Evolutionary conservation across 257 asterid species (phyloP), one percentile per base, ranked within the genome.

Genomic region (Eucommia ulmoides): DNA sequence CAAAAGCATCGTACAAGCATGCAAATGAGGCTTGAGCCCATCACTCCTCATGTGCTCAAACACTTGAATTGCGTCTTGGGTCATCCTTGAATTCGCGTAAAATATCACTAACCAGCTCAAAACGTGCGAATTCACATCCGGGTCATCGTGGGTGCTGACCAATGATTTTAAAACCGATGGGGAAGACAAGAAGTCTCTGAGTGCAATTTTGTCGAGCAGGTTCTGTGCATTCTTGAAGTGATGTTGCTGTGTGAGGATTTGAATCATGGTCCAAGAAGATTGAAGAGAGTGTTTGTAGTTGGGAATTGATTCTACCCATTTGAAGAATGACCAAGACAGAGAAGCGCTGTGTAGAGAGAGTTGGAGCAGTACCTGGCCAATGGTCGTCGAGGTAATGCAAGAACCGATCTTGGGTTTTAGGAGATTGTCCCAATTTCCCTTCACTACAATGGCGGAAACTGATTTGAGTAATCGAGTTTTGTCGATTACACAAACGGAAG

Each of bases 71-170:
- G 97, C 93, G 66, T 85, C 97, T 1, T 78, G 61, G 20, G 50
- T 59, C 78, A 68, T 74, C 75, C 73, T 85, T 33, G 81, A 70
- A 45, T 71, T 76, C 54, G 88, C 91, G 67, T 80, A 85, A 59
- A 70, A 76, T 53, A 85, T 89, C 68, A 89, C 78, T 79, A 89
- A 64, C 96, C 96, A 85, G 56, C 97, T 85, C 77, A 89, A 66
- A 68, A 82, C 82, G 62, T 80, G 94, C 0, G 91, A 67, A 61
- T 78, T 84, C 72, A 85, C 94, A 54, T 78, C 91, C 8, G 56
- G 50, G 41, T 69, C 80, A 24, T 33, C 58, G 41, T 65, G 45
- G 48, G 66, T 45, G 38, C 63, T 58, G 51, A 74, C 77, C 14
- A 89, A 66, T 15, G 91, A 78, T 53, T 80, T 85, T 77, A 89